A percentile compares a stretch with the other conserved stretches of the same genome.
Evolutionary conservation across 257 asterid species (phyloP).

Genomic region (Pogostemon cablin): DNA sequence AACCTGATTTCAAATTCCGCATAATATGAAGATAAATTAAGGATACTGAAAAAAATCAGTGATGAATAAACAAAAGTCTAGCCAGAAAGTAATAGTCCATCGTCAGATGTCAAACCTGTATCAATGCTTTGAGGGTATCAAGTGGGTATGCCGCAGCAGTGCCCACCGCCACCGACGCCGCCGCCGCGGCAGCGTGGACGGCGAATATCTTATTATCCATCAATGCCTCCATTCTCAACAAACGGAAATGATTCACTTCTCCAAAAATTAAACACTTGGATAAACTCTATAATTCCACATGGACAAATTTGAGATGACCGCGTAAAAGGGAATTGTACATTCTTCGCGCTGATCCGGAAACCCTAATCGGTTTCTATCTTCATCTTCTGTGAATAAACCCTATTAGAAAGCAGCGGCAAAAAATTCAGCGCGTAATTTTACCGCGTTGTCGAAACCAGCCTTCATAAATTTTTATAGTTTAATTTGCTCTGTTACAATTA

Average conservation of each 20-base stretch:
- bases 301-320: background rate
- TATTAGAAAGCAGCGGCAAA: too few relatives aligned
- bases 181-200: slow-evolving; percentile 68
- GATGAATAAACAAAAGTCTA: slow-evolving; percentile 11
- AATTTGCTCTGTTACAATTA: too few relatives aligned
- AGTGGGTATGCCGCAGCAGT: slow-evolving; percentile 72
- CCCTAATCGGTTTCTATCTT: too few relatives aligned
- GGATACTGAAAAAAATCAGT: background rate
- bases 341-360: background rate
- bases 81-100: slow-evolving; percentile 25
- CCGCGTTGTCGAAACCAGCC: too few relatives aligned
- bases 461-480: too few relatives aligned
- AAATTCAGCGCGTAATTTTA: too few relatives aligned
- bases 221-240: slow-evolving; percentile 66
- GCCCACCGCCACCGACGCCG: slow-evolving; percentile 65
- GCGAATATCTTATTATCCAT: slow-evolving; percentile 58
- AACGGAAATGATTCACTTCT: background rate
- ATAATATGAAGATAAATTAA: background rate
- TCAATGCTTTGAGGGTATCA: slow-evolving; percentile 78
- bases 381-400: too few relatives aligned
- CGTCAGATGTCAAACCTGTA: slow-evolving; percentile 56
- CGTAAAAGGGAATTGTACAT: background rate
- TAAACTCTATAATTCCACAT: background rate
- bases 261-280: background rate
- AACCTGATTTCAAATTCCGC: slow-evolving; percentile 50